Base-by-base conservation (phyloP, 176 grass and related monocot species). In the Musa beccarii region DNA sequence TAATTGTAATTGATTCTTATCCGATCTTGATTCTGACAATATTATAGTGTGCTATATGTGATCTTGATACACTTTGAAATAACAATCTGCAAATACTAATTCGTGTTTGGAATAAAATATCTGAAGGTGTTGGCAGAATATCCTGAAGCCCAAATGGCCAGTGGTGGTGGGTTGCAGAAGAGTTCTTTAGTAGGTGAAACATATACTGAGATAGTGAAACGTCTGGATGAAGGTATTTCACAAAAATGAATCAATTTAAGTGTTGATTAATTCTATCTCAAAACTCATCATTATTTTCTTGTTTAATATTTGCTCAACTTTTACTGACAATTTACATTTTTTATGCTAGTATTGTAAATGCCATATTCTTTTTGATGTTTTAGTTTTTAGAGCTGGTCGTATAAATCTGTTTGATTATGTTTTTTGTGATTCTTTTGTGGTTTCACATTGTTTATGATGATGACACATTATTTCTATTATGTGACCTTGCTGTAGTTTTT, bases 91-190 rank as follows among this genome's bases (percentile, higher is more conserved):
- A 11, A 10, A 52, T 49, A 26, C 78, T 84, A 80, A 88, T 63
- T 28, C 71, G 34, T 63, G 69, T 66, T 75, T 79, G 49, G 54
- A 66, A 73, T 84, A 26, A 74, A 68, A 26, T 64, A 66, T 75
- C 51, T 59, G 12, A 85, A 98, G 95, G 88, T 87, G 61, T 87
- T 98, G 86, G 82, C 81, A 84, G 84, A 89, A 89, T 98, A 94
- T 81, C 75, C 66, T 71, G 88, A 98, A 83, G 72, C 15, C 29
- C 84, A 87, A 83, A 75, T 28, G 52, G 59, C 64, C 74, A 63
- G 49, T 69, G 79, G 62, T 49, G 80, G 73, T 79, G 77, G 59
- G 51, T 72, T 76, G 52, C 89, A 81, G 75, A 88, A 79, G 54
- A 87, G 82, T 16, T 84, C 72, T 78, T 82, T 90, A 29, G 79